phyloP scores from a whole-genome alignment of 2,329 filamentous ascomycete species.

The Ophiostoma sp. region DNA sequence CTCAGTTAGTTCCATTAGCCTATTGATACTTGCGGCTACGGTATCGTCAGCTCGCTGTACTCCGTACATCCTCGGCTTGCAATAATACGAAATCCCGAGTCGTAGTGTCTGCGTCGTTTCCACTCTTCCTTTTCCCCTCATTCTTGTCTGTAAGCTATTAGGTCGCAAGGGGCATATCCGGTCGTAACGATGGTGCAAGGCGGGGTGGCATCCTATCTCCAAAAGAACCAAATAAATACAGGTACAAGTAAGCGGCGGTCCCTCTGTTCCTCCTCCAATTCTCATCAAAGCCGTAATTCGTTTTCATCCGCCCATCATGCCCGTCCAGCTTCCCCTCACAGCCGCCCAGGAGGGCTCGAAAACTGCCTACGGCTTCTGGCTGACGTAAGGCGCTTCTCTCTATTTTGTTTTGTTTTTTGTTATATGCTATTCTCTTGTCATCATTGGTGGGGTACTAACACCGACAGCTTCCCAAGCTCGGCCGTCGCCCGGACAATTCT shows the following conservation, averaged over 20 bases:
- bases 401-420: not conserved
- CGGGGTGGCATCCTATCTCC: not conserved
- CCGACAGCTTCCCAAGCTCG: conserved; percentile 22
- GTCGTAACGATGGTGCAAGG: not conserved
- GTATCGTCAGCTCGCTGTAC: not conserved
- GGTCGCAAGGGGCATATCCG: not conserved
- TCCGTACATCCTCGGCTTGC: conserved; percentile 17
- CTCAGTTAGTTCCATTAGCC: not conserved
- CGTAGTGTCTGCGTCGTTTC: conserved; percentile 3
- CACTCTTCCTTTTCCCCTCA: conserved; percentile 8
- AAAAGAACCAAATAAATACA: conserved; percentile 6
- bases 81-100: conserved; percentile 23
- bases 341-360: conserved; percentile 16
- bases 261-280: not conserved
- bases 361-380: conserved; percentile 26
- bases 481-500: conserved; percentile 26
- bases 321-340: conserved; percentile 13
- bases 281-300: not conserved
- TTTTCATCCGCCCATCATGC: conserved; percentile 2
- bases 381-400: conserved; percentile 22
- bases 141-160: conserved; percentile 1
- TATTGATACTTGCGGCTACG: not conserved
- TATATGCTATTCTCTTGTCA: not conserved
- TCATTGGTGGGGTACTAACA: not conserved
- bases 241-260: not conserved